Percentiles rank a stretch among this genome's conserved stretches.
Conservation (phyloP, 2,329 filamentous ascomycete species). For the Fusarium sp. region DNA sequence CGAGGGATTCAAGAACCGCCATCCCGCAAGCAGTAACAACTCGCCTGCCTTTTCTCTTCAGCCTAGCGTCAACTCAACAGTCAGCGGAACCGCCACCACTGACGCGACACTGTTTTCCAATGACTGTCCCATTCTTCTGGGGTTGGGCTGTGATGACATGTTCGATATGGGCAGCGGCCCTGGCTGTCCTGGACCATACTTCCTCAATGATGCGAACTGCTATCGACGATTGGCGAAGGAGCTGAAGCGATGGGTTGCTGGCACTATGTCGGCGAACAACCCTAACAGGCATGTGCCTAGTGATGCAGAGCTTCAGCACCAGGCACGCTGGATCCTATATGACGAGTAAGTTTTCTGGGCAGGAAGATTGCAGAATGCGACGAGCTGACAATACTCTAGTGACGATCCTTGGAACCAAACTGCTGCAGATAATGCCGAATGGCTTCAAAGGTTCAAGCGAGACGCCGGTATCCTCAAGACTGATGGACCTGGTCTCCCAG, state of each 20-base stretch:
- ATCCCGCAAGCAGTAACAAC: slow-evolving; percentile 43
- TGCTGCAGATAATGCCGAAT: slow-evolving; percentile 70
- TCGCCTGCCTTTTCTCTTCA: slow-evolving; percentile 40
- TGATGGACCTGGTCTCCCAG: slow-evolving; percentile 60
- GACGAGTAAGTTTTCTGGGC: slow-evolving; percentile 60
- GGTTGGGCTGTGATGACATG: slow-evolving; percentile 5
- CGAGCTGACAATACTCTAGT: slow-evolving; percentile 47
- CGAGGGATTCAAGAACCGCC: slow-evolving; percentile 60
- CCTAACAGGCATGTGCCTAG: slow-evolving; percentile 67
- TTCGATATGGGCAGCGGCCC: slow-evolving; percentile 4
- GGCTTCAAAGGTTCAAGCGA: slow-evolving; percentile 70
- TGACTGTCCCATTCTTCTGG: slow-evolving; percentile 16
- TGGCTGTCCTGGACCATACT: slow-evolving; percentile 49
- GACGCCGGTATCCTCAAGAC: slow-evolving; percentile 62
- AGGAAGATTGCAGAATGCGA: not conserved
- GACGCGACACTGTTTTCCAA: slow-evolving; percentile 25
- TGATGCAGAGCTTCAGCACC: slow-evolving; percentile 71
- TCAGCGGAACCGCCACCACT: slow-evolving; percentile 22
- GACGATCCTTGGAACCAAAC: slow-evolving; percentile 73
- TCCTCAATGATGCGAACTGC: slow-evolving; percentile 69
- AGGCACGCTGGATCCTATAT: slow-evolving; percentile 70
- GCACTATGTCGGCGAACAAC: slow-evolving; percentile 67
- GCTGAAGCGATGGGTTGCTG: slow-evolving; percentile 61
- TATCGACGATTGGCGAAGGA: slow-evolving; percentile 65
- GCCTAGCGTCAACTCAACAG: slow-evolving; percentile 26